Evolutionary conservation across 2,329 filamentous ascomycete genomes (phyloP).

Genomic region (Aureobasidium sp.): DNA sequence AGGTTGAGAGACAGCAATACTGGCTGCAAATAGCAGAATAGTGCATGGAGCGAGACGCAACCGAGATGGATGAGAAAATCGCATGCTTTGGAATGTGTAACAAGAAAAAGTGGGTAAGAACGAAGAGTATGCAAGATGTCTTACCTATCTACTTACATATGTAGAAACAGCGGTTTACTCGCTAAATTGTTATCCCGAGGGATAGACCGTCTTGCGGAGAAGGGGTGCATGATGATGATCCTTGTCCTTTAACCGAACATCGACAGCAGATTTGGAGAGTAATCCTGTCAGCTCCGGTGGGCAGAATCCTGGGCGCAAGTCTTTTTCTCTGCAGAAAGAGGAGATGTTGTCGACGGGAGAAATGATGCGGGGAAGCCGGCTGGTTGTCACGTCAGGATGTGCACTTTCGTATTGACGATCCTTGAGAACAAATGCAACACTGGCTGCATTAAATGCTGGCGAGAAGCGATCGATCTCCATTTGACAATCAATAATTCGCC

Average conservation of each 20-base stretch:
- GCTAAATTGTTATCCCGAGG: neutral
- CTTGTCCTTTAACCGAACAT: neutral
- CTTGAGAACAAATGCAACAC: neutral
- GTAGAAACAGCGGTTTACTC: too few species aligned
- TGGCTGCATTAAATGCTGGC: neutral
- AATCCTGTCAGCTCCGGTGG: neutral
- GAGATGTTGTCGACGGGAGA: neutral
- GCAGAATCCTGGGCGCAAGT: neutral
- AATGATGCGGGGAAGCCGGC: conserved; percentile 2
- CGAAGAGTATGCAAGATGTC: neutral
- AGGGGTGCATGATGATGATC: neutral
- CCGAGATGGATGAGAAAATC: neutral
- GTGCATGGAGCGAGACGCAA: neutral
- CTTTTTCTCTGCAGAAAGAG: neutral
- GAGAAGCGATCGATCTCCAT: neutral
- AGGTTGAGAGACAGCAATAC: neutral
- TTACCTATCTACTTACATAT: neutral
- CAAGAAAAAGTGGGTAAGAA: too few species aligned
- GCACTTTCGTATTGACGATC: neutral
- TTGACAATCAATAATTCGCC: neutral
- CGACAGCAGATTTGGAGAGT: neutral
- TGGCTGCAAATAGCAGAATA: neutral
- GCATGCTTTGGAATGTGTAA: neutral
- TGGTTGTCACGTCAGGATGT: neutral
- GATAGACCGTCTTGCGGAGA: neutral